Evolutionary conservation across 2,329 filamentous ascomycete genomes (phyloP), one percentile per base, ranked within the genome.

Genomic region (Colletotrichum tanaceti): DNA sequence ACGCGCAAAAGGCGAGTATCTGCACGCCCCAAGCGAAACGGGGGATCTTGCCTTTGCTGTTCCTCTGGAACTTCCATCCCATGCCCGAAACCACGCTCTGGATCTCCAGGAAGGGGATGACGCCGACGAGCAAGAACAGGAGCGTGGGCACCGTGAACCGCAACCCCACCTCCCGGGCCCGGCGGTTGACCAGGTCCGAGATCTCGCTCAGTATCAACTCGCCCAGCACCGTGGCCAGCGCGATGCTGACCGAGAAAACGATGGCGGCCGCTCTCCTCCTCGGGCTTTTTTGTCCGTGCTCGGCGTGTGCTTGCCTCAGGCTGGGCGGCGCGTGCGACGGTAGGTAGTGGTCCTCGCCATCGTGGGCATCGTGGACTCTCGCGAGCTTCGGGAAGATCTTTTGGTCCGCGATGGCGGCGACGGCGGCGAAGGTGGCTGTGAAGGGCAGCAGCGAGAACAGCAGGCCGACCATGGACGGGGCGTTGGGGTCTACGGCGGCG

Each of bases 191-290:
- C 5, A 91, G 85, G 74, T 93, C 92, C 32, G 92, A 89, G 50
- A 97, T 93, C 79, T 97, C 93, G 73, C 92, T 93, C 10, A 97
- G 85, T 53, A 97, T 92, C 72, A 97, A 81, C 79, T 94, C 90
- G 3, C 90, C 93, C 53, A 97, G 83, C 1, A 95, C 92, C 44
- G 91, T 87, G 6, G 93, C 91, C 10, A 97, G 84, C 1, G 89
- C 93, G 43, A 96, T 87, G 11, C 92, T 97, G 1, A 89, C 86
- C 7, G 92, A 90, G 78, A 97, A 97, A 1, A 91, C 89, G 65
- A 86, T 80, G 16, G 89, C 90, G 2, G 89, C 86, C 14, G 86
- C 76, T 28, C 84, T 80, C 47, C 86, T 79, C 57, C 84, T 79
- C 69, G 83, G 74, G 47, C 83, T 86, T 74, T 86, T 87, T 35